phyloP scores from a whole-genome alignment of 1,139 yeast genomes.

The Lodderomyces beijingensis region DNA sequence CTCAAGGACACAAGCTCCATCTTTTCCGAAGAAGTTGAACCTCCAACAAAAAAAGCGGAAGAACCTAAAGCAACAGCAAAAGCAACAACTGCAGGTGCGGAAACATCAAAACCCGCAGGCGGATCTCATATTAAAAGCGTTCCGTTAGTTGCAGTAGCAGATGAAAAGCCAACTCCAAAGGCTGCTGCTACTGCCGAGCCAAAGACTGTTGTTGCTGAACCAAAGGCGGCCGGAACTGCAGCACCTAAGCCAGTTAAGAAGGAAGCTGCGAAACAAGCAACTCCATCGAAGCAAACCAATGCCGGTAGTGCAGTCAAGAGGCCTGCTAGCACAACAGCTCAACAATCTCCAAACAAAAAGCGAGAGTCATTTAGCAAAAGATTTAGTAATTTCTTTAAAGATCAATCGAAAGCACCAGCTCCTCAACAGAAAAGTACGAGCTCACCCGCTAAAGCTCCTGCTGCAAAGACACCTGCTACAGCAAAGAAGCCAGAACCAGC shows the following conservation, averaged over 20 bases:
- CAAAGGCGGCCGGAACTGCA: slow-evolving; percentile 1
- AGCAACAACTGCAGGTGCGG: slow-evolving; percentile 1
- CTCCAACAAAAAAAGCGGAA: slow-evolving; percentile 17
- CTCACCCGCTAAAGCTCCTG: slow-evolving; percentile 5
- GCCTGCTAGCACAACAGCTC: slow-evolving; percentile 10
- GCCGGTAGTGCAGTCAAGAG: slow-evolving; percentile 4
- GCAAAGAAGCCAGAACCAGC: slow-evolving; percentile 1
- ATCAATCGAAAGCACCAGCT: slow-evolving; percentile 4
- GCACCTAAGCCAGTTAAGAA: slow-evolving; percentile 1
- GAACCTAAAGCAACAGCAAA: slow-evolving; percentile 12
- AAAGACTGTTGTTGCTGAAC: not conserved
- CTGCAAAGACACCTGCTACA: slow-evolving; percentile 5
- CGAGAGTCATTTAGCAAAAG: slow-evolving; percentile 11
- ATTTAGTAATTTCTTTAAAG: slow-evolving; percentile 13
- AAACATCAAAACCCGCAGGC: slow-evolving; percentile 1
- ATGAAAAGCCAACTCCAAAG: slow-evolving; percentile 7
- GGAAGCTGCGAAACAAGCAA: slow-evolving; percentile 3
- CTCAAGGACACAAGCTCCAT: slow-evolving; percentile 40
- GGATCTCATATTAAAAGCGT: slow-evolving; percentile 13
- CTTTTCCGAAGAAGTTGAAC: slow-evolving; percentile 26
- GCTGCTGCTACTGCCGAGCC: slow-evolving; percentile 1
- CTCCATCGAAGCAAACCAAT: no score
- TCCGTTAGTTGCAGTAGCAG: slow-evolving; percentile 13
- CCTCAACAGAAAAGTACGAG: not conserved
- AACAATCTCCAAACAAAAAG: slow-evolving; percentile 9